These are phyloP conservation scores for Cryptococcus sp. DNA, from an alignment of 1,284 basidiomycete species.

Conservation along the genomic window DNA sequence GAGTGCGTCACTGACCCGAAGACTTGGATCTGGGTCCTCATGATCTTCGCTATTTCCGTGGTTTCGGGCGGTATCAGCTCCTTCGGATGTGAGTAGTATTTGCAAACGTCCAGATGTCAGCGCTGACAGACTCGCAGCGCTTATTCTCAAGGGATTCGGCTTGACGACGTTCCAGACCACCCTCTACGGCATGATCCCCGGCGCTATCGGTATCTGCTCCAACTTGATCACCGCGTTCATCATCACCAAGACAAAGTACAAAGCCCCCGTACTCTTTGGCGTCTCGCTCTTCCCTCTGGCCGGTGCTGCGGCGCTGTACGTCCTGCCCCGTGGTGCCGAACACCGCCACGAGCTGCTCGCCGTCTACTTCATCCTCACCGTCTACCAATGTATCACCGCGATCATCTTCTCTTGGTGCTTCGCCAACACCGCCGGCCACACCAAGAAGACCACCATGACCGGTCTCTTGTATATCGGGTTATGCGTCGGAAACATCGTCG, in stretches of 20 bases:
- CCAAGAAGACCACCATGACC: slow-evolving; percentile 40
- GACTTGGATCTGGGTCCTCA: slow-evolving; percentile 30
- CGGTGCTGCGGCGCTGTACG: slow-evolving; percentile 35
- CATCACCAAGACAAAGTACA: slow-evolving; percentile 54
- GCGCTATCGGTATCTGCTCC: slow-evolving; percentile 55
- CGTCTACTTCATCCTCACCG: slow-evolving; percentile 37
- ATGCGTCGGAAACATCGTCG: slow-evolving; percentile 42
- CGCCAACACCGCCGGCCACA: slow-evolving; percentile 34
- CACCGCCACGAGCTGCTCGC: slow-evolving; percentile 27
- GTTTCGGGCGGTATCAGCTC: slow-evolving; percentile 36
- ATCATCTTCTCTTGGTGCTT: slow-evolving; percentile 40
- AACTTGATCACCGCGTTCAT: slow-evolving; percentile 51
- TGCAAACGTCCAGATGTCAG: too few relatives aligned
- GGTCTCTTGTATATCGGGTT: slow-evolving; percentile 36
- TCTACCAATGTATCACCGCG: slow-evolving; percentile 33
- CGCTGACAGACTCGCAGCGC: slow-evolving; percentile 3
- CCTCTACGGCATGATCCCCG: slow-evolving; percentile 53
- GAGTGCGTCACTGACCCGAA: slow-evolving; percentile 38
- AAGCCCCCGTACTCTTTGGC: slow-evolving; percentile 57
- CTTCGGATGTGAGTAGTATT: slow-evolving; percentile 20
- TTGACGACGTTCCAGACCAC: slow-evolving; percentile 50
- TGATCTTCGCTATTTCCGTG: slow-evolving; percentile 23
- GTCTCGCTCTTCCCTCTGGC: slow-evolving; percentile 42
- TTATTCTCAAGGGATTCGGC: slow-evolving; percentile 41
- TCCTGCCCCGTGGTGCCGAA: slow-evolving; percentile 23